Conservation (phyloP, 2,329 filamentous ascomycete genomes). For the Venturia nashicola region DNA sequence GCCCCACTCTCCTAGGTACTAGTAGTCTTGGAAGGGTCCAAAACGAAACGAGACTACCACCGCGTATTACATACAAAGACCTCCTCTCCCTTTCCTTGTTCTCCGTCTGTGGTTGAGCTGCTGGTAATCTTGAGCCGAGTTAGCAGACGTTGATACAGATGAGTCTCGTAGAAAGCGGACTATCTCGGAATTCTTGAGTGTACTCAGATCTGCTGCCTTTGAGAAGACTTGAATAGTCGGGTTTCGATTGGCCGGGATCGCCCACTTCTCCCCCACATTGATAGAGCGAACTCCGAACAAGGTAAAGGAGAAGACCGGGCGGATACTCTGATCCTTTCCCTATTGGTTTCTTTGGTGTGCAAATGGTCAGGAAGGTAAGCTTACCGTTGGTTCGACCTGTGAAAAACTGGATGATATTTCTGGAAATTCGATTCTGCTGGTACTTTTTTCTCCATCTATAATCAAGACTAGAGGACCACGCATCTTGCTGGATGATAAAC, state of each 20-base stretch:
- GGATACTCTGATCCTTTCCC: background rate
- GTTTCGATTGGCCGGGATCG: too few relatives aligned
- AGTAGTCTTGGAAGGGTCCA: background rate
- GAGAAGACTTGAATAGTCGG: too few relatives aligned
- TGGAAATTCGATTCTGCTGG: background rate
- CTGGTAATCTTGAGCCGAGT: background rate
- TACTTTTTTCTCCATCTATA: background rate
- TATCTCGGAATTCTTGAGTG: too few relatives aligned
- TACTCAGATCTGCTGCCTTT: too few relatives aligned
- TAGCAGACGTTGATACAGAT: background rate
- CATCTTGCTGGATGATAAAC: slow-evolving; percentile 1
- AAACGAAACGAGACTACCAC: background rate
- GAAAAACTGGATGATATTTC: background rate
- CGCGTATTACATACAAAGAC: background rate
- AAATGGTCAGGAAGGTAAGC: background rate
- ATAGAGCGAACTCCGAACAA: background rate
- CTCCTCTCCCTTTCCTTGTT: background rate
- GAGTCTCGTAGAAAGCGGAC: too few relatives aligned
- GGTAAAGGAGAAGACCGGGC: background rate
- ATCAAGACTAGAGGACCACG: background rate
- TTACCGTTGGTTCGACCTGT: background rate
- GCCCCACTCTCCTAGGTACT: background rate
- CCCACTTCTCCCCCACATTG: too few relatives aligned
- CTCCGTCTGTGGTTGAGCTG: background rate
- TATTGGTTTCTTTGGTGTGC: background rate